phyloP scores from a whole-genome alignment of 1,139 yeast genomes.

The Wickerhamiella pararugosa region DNA sequence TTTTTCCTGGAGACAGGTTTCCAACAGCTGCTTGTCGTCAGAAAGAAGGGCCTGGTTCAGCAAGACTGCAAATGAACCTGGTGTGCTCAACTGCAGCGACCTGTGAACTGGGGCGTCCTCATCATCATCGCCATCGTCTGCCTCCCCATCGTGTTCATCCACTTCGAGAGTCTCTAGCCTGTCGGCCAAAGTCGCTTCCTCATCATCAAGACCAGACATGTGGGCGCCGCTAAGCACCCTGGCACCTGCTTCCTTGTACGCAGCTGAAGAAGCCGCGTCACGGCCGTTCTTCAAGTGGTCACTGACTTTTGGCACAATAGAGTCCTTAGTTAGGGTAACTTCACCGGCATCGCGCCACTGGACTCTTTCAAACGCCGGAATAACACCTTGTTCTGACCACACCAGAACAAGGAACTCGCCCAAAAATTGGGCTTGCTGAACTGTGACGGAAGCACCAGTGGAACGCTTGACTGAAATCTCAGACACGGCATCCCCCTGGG shows the following conservation, averaged over 20 bases:
- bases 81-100: conserved; percentile 17
- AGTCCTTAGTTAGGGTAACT: conserved; percentile 25
- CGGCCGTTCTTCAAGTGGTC: conserved; percentile 13
- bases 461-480: conserved; percentile 16
- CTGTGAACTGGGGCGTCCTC: conserved; percentile 8
- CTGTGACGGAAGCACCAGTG: conserved; percentile 18
- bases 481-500: not conserved
- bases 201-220: conserved; percentile 19
- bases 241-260: conserved; percentile 57
- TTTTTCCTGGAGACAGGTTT: conserved; percentile 53
- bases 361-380: conserved; percentile 46
- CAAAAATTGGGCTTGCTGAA: conserved; percentile 32
- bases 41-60: conserved; percentile 29
- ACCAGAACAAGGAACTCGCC: conserved; percentile 33
- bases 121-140: conserved; percentile 8
- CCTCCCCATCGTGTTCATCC: conserved; percentile 7
- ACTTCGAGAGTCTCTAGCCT: conserved; percentile 28
- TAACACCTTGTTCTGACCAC: conserved; percentile 60
- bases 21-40: conserved; percentile 32
- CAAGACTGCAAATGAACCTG: conserved; percentile 27
- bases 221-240: conserved; percentile 27
- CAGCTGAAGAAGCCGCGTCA: conserved; percentile 40
- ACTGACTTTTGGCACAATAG: conserved; percentile 18
- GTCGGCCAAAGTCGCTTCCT: conserved; percentile 28
- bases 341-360: conserved; percentile 35